These are phyloP conservation scores for Phytopythium boreale DNA, from an alignment of 352 stramenopile species.

Conservation along the genomic window DNA sequence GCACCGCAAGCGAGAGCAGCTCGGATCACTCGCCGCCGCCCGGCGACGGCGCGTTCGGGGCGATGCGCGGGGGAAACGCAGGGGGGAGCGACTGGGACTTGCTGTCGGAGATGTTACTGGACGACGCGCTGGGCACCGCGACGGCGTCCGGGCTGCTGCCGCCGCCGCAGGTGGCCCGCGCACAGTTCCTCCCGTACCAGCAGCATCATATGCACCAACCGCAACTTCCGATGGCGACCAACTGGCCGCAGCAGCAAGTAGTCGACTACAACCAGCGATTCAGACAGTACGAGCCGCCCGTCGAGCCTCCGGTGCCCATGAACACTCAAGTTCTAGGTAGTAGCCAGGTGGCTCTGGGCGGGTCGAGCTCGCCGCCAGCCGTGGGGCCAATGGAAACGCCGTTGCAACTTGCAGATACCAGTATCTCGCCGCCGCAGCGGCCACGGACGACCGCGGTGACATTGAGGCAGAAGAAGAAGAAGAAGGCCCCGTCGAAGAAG, in stretches of 20 bases:
- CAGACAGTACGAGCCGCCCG: not conserved
- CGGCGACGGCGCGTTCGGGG: not conserved
- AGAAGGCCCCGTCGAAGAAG: slow-evolving; percentile 14
- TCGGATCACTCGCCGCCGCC: slow-evolving; percentile 8
- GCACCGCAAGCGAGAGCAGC: slow-evolving; percentile 5
- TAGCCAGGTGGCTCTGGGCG: not conserved
- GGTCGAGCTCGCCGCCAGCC: not conserved
- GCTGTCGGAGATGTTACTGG: slow-evolving; percentile 51
- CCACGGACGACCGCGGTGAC: not conserved
- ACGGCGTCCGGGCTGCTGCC: slow-evolving; percentile 7
- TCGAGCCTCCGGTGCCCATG: not conserved
- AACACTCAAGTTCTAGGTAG: not conserved
- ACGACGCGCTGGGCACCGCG: slow-evolving; percentile 31
- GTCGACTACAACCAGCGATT: not conserved
- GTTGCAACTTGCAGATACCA: not conserved
- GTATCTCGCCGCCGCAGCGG: slow-evolving; percentile 4
- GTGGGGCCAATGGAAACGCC: not conserved
- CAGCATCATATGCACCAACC: slow-evolving; percentile 5
- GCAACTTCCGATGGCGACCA: not conserved
- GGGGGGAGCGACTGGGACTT: slow-evolving; percentile 44
- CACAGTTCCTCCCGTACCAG: not conserved
- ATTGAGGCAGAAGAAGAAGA: slow-evolving; percentile 4
- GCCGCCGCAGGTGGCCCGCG: not conserved
- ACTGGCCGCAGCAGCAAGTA: not conserved
- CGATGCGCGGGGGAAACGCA: not conserved